Percentiles rank a stretch among this genome's conserved stretches.
phyloP scores from a whole-genome alignment of 2,329 filamentous ascomycete genomes.

The Fusarium mundagurra region DNA sequence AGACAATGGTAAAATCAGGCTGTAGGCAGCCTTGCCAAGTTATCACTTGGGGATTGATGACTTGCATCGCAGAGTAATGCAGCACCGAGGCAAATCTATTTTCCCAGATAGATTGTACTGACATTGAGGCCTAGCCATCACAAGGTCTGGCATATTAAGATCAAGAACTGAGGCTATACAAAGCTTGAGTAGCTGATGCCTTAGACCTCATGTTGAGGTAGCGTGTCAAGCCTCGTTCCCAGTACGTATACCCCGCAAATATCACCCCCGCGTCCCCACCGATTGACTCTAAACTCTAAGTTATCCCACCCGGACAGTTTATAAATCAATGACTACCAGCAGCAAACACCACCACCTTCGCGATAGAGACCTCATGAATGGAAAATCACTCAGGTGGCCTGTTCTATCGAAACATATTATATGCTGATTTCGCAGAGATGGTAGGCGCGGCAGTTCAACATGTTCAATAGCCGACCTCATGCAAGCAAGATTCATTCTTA shows the following conservation, averaged over 20 bases:
- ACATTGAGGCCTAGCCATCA: rapidly evolving
- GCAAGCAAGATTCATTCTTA: not conserved
- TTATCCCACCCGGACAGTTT: not conserved
- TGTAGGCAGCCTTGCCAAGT: not conserved
- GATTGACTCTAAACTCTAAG: not conserved
- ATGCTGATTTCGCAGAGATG: rapidly evolving
- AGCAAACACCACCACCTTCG: rapidly evolving
- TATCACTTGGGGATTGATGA: no score
- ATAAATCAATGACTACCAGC: not conserved
- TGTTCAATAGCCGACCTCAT: not conserved
- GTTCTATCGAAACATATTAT: not conserved
- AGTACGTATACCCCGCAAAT: not conserved
- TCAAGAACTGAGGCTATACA: not conserved
- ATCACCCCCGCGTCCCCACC: not conserved
- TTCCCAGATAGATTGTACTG: rapidly evolving
- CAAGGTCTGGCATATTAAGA: not conserved
- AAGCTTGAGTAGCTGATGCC: rapidly evolving
- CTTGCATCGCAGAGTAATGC: not conserved
- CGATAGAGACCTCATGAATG: not conserved
- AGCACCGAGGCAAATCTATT: no score
- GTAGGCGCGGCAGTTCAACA: not conserved
- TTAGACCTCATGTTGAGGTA: not conserved
- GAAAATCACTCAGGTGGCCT: rapidly evolving
- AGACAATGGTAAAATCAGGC: not conserved
- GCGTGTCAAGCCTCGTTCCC: rapidly evolving